These are phyloP conservation scores for Meyerozyma smithsonii DNA, from an alignment of 1,139 yeast species.

Conservation along the genomic window DNA sequence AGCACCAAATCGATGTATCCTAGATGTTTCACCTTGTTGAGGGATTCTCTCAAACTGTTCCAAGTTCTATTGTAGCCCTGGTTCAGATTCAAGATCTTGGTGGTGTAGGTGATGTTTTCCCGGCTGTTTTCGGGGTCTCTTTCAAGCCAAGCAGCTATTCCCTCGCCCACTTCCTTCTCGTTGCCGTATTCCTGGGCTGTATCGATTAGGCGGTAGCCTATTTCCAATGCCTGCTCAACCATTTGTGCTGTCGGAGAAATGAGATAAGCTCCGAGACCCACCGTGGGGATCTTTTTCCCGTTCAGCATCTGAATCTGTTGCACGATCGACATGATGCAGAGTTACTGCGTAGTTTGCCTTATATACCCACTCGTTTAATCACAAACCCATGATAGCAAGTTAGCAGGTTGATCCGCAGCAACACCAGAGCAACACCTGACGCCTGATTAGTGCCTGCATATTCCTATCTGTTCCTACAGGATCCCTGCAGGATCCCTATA, in stretches of 20 bases:
- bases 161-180: conserved; percentile 10
- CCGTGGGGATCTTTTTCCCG: conserved; percentile 60
- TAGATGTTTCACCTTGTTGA: conserved; percentile 21
- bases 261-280: conserved; percentile 52
- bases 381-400: too few species aligned
- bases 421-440: too few species aligned
- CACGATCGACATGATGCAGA: conserved; percentile 10
- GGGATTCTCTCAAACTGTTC: conserved; percentile 13
- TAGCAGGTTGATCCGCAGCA: too few species aligned
- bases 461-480: too few species aligned
- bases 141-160: conserved; percentile 4
- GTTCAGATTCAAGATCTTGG: conserved; percentile 7
- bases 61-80: conserved; percentile 25
- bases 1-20: conserved; percentile 45
- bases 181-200: conserved; percentile 11
- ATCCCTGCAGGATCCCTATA: too few species aligned
- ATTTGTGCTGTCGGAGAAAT: conserved; percentile 5
- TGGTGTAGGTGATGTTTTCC: conserved; percentile 10
- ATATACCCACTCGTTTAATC: too few species aligned
- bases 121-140: conserved; percentile 8
- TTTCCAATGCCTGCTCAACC: conserved; percentile 8
- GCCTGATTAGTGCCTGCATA: too few species aligned
- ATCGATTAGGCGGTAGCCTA: conserved; percentile 12
- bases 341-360: not conserved
- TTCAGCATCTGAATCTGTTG: conserved; percentile 46